Percentiles rank a stretch among this genome's conserved stretches.
Evolutionary conservation across 371 early-diverging fungal species (phyloP).

Genomic region (Rhizopus delemar): DNA sequence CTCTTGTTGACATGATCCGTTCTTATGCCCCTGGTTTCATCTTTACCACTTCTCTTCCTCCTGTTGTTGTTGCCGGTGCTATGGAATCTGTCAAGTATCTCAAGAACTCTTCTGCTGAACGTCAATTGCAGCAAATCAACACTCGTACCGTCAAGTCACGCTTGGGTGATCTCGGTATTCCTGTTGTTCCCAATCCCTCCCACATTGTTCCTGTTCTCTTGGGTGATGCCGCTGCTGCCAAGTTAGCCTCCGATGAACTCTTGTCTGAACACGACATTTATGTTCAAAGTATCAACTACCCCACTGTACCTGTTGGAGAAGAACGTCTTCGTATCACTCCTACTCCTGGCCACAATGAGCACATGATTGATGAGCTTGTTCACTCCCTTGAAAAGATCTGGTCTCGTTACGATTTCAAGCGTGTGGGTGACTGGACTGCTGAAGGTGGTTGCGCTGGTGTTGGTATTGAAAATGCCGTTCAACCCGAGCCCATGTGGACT

Average conservation of each 20-base stretch:
- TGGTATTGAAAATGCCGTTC: slow-evolving; percentile 49
- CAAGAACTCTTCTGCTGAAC: slow-evolving; percentile 79
- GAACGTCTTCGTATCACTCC: slow-evolving; percentile 98
- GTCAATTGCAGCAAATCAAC: slow-evolving; percentile 89
- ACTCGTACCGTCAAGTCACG: slow-evolving; percentile 83
- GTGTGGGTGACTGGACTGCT: slow-evolving; percentile 80
- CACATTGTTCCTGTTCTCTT: slow-evolving; percentile 98
- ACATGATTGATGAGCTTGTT: slow-evolving; percentile 83
- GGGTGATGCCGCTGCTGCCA: slow-evolving; percentile 93
- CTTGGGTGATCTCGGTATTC: slow-evolving; percentile 83
- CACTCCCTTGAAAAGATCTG: slow-evolving; percentile 85
- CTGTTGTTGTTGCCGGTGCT: slow-evolving; percentile 90
- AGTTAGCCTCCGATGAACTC: slow-evolving; percentile 89
- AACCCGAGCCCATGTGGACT: slow-evolving; percentile 64
- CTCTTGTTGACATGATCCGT: slow-evolving; percentile 93
- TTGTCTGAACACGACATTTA: slow-evolving; percentile 89
- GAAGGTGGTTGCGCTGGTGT: slow-evolving; percentile 91
- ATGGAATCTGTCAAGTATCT: slow-evolving; percentile 90
- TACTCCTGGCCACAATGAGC: slow-evolving; percentile 87
- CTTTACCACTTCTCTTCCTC: slow-evolving; percentile 98
- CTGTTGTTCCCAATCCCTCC: slow-evolving; percentile 96
- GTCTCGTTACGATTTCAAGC: slow-evolving; percentile 82
- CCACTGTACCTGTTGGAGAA: slow-evolving; percentile 93
- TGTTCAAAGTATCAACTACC: slow-evolving; percentile 97
- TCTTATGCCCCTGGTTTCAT: slow-evolving; percentile 99